Evolutionary conservation across 306 rosid genomes (phyloP).

Genomic region (Vigna angularis): DNA sequence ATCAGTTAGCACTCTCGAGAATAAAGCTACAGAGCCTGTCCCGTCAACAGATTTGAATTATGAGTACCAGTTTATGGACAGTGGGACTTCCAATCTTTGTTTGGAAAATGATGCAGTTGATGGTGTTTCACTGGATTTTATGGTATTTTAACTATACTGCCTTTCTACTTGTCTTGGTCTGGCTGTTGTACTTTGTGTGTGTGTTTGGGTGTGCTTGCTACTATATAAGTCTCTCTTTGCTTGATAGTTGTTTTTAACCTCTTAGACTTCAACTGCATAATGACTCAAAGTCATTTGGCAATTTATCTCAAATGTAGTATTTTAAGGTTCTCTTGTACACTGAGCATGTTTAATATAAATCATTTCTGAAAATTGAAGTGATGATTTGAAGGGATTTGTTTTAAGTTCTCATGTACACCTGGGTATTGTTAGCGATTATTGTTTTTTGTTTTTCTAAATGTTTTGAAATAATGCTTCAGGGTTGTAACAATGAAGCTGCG

Average conservation of each 20-base stretch:
- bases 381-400: conserved; percentile 17
- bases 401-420: neutral
- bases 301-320: neutral
- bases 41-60: conserved; percentile 52
- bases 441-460: neutral
- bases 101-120: conserved; percentile 61
- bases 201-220: conserved; percentile 1
- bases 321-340: conserved; percentile 20
- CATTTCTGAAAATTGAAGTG: conserved; percentile 27
- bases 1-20: conserved; percentile 63
- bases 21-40: conserved; percentile 62
- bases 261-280: conserved; percentile 6
- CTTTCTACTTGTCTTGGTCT: conserved; percentile 12
- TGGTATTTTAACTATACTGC: conserved; percentile 59
- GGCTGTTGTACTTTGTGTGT: conserved; percentile 17
- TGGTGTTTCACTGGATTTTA: conserved; percentile 58
- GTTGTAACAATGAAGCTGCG: conserved; percentile 52
- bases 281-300: neutral
- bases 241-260: conserved; percentile 5
- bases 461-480: conserved; percentile 55
- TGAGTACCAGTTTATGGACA: conserved; percentile 51
- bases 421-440: neutral
- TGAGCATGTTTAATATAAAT: conserved; percentile 18
- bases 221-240: conserved; percentile 23
- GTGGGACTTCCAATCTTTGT: conserved; percentile 62